Base-by-base conservation (phyloP, 345 rosid genomes). In the Brassica juncea region DNA sequence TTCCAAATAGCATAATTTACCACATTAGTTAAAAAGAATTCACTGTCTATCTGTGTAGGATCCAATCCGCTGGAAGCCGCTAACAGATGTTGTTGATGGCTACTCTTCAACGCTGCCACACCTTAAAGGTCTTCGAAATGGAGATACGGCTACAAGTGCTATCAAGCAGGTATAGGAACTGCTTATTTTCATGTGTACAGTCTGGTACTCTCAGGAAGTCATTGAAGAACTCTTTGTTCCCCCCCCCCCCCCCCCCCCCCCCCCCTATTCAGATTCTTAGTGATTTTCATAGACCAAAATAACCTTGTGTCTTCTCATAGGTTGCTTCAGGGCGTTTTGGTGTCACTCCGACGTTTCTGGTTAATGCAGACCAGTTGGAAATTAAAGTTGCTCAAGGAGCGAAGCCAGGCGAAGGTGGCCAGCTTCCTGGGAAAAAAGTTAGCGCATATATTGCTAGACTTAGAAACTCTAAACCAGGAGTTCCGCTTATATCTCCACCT, bases 351-450 rank as follows among this genome's bases (percentile, higher is more conserved):
- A 93, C 97, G 23, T 95, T 95, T 88, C 84, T 93, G 88, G 98
- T 85, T 64, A 92, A 93, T 80, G 97, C 98, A 39, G 97, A 86
- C 83, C 99, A 93, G 78, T 58, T 91, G 82, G 98, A 95, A 83
- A 95, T 95, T 77, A 95, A 95, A 88, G 92, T 95, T 84, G 98
- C 99, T 72, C 98, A 93, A 89, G 99, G 99, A 69, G 99, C 99
- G 72, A 95, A 93, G 83, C 99, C 99, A 71, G 99, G 99, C 69
- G 99, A 91, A 88, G 99, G 99, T 67, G 98, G 99, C 32, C 99
- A 95, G 77, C 84, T 95, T 84, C 99, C 98, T 31, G 97, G 99
- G 76, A 91, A 93, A 86, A 95, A 95, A 91, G 99, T 95, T 77
- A 93, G 99, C 82, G 98, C 99, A 30, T 95, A 95, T 79, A 95